A percentile compares a stretch with the other conserved stretches of the same genome.
phyloP scores from a whole-genome alignment of 2,329 filamentous ascomycete species.

The Endocalyx cinctus region DNA sequence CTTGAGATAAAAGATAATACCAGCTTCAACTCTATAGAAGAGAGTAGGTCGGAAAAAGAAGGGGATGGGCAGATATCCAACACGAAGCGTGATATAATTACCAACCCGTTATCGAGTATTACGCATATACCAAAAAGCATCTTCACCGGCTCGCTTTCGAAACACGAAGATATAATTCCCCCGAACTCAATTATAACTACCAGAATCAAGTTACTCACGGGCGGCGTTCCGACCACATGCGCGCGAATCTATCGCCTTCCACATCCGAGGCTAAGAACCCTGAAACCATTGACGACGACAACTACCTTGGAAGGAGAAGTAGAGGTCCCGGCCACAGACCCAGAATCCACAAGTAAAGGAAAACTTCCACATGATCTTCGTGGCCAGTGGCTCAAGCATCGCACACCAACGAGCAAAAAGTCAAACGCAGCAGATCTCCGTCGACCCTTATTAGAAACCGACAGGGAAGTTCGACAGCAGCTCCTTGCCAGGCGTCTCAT shows the following conservation, averaged over 20 bases:
- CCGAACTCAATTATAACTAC: constrained; percentile 51
- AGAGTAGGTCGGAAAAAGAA: no score
- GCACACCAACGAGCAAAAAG: constrained; percentile 12
- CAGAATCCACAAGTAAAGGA: constrained; percentile 15
- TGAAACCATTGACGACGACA: no score
- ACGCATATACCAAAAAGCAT: constrained; percentile 34
- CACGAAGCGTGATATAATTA: no score
- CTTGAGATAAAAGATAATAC: no score
- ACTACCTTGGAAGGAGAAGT: constrained; percentile 35
- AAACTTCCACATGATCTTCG: constrained; percentile 49
- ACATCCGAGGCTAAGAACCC: constrained; percentile 2
- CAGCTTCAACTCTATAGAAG: no score
- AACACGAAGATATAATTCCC: constrained; percentile 22
- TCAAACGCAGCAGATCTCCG: no score
- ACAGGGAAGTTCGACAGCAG: constrained; percentile 36
- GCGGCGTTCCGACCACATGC: constrained; percentile 66
- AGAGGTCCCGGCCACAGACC: constrained; percentile 44
- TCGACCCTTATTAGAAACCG: constrained; percentile 25
- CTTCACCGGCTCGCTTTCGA: constrained; percentile 29
- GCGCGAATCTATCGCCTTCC: constrained; percentile 87
- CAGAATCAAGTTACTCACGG: constrained; percentile 60
- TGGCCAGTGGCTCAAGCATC: constrained; percentile 65
- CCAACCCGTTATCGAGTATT: constrained; percentile 19
- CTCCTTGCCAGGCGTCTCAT: constrained; percentile 46
- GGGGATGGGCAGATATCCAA: no score